Conservation (phyloP, 2,329 filamentous ascomycete species). For the Lachnellula cervina region DNA sequence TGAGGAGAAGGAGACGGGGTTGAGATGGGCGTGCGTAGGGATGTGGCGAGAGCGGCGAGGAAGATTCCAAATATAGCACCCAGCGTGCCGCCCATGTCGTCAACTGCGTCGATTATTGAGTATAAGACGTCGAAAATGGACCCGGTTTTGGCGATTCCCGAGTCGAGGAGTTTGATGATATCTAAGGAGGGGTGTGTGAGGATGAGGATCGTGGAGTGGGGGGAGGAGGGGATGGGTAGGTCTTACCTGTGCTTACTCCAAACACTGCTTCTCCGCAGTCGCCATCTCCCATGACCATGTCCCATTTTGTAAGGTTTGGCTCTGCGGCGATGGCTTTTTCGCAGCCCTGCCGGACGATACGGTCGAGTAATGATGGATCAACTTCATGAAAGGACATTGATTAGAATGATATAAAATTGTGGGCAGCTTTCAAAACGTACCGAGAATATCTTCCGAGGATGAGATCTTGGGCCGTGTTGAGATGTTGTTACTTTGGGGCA, state of each 20-base stretch:
- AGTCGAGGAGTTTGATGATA: conserved; percentile 19
- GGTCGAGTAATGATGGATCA: conserved; percentile 28
- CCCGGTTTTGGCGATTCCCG: conserved; percentile 27
- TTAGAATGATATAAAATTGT: too few species aligned
- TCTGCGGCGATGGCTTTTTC: conserved; percentile 38
- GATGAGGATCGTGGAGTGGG: background rate
- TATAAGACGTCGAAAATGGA: conserved; percentile 31
- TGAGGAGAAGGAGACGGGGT: too few species aligned
- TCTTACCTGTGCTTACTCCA: conserved; percentile 20
- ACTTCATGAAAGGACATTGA: conserved; percentile 10
- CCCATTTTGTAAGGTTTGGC: conserved; percentile 49
- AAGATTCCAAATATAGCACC: conserved; percentile 33
- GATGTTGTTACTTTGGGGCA: conserved; percentile 13
- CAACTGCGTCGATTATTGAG: conserved; percentile 30
- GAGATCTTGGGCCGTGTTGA: conserved; percentile 15
- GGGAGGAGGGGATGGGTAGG: too few species aligned
- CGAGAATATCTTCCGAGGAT: conserved; percentile 19
- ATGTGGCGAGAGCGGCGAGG: conserved; percentile 22
- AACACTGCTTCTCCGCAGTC: conserved; percentile 33
- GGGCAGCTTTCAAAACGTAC: background rate
- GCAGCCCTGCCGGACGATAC: conserved; percentile 27
- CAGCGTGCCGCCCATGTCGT: conserved; percentile 33
- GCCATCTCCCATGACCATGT: conserved; percentile 35
- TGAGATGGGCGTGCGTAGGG: conserved; percentile 9
- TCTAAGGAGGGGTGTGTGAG: background rate